Base-by-base conservation (phyloP, 2,329 filamentous ascomycete genomes). In the Epichloe bromicola region DNA sequence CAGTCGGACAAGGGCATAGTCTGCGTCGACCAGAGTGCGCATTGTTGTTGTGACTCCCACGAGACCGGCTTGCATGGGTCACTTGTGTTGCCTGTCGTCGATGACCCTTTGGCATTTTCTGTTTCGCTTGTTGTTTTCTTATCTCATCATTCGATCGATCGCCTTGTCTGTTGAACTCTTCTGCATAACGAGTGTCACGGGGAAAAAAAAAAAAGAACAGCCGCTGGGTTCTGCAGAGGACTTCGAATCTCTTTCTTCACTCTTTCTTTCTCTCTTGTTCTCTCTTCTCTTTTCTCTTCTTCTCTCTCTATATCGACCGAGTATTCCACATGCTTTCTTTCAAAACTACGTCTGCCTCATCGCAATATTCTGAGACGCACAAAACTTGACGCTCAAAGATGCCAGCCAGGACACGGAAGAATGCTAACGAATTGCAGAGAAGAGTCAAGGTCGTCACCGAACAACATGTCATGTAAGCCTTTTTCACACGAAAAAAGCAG, bases 371-470 rank as follows among this genome's bases (percentile, higher is more conserved):
- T 52, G 45, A 39, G 55, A 48, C 50, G 51, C 48, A 45, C 43
- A 44, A 50, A 38, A 52, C 40, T 19, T 19, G 44, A 41, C 20
- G 38, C 44, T 23, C 12, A 36, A 51, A 34, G 34, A 53, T 53
- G 51, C 51, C 51, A 33, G 19, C 49, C 14, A 41, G 52, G 34
- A 54, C 49, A 15, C 51, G 49, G 41, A 53, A 48, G 10, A 54
- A 53, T 50, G 47, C 65, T 67, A 61, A 67, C 60, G 48, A 51
- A 36, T 8, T 84, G 62, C 86, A 96, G 79, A 82, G 93, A 63
- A 86, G 82, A 64, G 78, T 98, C 70, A 94, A 91, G 79, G 81
- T 98, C 72, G 79, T 96, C 59, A 97, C 93, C 48, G 84, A 93
- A 73, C 91, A 97, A 70, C 79, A 83, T 65, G 79, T 89, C 70